Base-by-base conservation (phyloP, 2,329 filamentous ascomycete genomes). In the Calonectria pauciramosa region DNA sequence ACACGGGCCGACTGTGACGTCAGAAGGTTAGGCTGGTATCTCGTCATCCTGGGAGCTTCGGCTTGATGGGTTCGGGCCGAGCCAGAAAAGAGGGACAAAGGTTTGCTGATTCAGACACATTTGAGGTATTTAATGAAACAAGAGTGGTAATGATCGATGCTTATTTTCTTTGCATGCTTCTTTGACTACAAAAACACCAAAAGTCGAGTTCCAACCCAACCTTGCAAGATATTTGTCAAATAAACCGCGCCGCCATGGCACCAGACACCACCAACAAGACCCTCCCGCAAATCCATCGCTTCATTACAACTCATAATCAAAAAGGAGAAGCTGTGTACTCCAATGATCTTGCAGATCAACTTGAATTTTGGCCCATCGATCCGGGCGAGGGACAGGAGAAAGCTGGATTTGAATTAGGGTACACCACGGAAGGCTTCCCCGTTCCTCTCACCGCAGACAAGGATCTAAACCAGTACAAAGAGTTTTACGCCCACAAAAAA, bases 141-240 rank as follows among this genome's bases (percentile, higher is more conserved):
- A 3, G 2, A 3, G 11, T 13, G 3, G 20, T n/a, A 47, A n/a
- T n/a, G 5, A 47, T 47, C 8, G 20, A 47, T n/a, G 10, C n/a
- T n/a, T 3, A 1, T 3, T n/a, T n/a, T 3, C n/a, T 47, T n/a
- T 7, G 1, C n/a, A n/a, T 1, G n/a, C 10, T n/a, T 20, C 10
- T 47, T n/a, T 3, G 7, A 20, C 41, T n/a, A n/a, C 5, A n/a
- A 10, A 20, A 44, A 47, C 3, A 47, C 10, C n/a, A 23, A 32
- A 9, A 54, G 7, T 54, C 7, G 6, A 54, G 28, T 3, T 32
- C 8, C 36, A 23, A 44, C 41, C 44, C 9, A 47, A 47, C 20
- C 8, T 5, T 47, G 5, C 44, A 47, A 47, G 8, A 47, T 13
- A n/a, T 23, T 23, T 47, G 44, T 47, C 44, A 11, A 23, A 11